Evolutionary conservation across 78 protist species (phyloP).

Genomic region (Cavenderia fasciculata): DNA sequence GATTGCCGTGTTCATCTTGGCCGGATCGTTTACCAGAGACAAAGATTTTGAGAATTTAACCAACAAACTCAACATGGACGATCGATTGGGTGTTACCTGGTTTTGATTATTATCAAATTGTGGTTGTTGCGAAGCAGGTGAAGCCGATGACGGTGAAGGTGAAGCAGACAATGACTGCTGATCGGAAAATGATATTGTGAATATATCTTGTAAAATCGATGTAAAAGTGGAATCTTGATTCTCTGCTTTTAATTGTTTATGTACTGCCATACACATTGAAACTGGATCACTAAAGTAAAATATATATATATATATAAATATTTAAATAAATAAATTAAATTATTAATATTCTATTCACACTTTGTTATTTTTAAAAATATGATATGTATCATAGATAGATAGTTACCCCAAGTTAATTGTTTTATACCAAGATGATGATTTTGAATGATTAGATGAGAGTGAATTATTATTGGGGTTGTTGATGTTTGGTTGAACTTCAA

Average conservation of each 20-base stretch:
- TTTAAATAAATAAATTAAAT: neutral
- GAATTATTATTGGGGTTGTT: too few relatives aligned
- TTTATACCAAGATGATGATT: slow-evolving; percentile 4
- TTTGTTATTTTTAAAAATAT: neutral
- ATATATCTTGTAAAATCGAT: neutral
- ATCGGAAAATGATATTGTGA: neutral
- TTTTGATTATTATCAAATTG: neutral
- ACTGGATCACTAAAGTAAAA: slow-evolving; percentile 23
- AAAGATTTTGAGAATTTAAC: slow-evolving; percentile 26
- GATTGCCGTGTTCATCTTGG: too few relatives aligned
- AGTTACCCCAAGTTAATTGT: slow-evolving; percentile 37
- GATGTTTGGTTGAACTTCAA: neutral
- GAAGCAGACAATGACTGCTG: too few relatives aligned
- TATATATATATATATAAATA: too few relatives aligned
- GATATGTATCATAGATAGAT: neutral
- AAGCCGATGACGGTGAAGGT: too few relatives aligned
- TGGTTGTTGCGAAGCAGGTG: neutral
- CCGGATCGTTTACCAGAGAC: too few relatives aligned
- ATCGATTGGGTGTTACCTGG: neutral
- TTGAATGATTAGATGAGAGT: too few relatives aligned
- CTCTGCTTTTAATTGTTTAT: slow-evolving; percentile 15
- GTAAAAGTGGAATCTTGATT: neutral
- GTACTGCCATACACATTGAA: slow-evolving; percentile 8
- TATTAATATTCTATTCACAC: neutral
- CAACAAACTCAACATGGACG: neutral